Base-by-base conservation (phyloP, 257 asterid genomes). In the Craterostigma plantagineum region DNA sequence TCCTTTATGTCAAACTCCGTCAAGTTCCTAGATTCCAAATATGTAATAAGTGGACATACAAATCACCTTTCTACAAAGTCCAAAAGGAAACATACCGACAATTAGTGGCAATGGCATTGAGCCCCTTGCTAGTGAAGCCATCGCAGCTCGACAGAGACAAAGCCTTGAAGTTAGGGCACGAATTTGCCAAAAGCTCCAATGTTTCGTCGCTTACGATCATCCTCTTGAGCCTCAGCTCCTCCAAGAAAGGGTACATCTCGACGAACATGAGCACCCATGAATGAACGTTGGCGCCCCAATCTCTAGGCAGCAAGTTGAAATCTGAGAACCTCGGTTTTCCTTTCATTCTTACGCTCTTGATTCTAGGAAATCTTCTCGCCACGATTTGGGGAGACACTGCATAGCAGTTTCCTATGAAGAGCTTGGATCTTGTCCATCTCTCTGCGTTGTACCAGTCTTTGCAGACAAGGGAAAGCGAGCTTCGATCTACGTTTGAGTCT, bases 1-100 rank as follows among this genome's bases (percentile, higher is more conserved):
- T 81, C 94, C 42, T 75, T 87, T 48, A 81, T 70, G 71, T 81
- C 72, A 43, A 81, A 81, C 74, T 81, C 94, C 11, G 68, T 81
- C 80, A 81, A 72, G 59, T 59, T 73, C 91, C 93, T 80, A 63
- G 18, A 56, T 50, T 43, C 55, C 62, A 60, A 36, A 56, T 42
- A 14, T 7, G 56, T 13, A 35, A 27, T 48, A 12, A 36, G 14
- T 36, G 14, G 14, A 36, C 3, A 36, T 3, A 36, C 8, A 36
- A 36, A 8, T 9, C 3, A 9, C 14, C 40, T 3, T 1, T 9
- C 3, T 36, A 39, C 12, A 53, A 33, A 52, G 4, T 2, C 11
- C 11, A 36, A 36, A 36, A 36, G 1, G 3, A 36, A 2, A 23
- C 57, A 49, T 59, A 75, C 86, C 56, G 61, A 70, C 86, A 75